Percentiles rank a stretch among this genome's conserved stretches.
Conservation (phyloP, 345 rosid species). For the Citrus cavaleriei region DNA sequence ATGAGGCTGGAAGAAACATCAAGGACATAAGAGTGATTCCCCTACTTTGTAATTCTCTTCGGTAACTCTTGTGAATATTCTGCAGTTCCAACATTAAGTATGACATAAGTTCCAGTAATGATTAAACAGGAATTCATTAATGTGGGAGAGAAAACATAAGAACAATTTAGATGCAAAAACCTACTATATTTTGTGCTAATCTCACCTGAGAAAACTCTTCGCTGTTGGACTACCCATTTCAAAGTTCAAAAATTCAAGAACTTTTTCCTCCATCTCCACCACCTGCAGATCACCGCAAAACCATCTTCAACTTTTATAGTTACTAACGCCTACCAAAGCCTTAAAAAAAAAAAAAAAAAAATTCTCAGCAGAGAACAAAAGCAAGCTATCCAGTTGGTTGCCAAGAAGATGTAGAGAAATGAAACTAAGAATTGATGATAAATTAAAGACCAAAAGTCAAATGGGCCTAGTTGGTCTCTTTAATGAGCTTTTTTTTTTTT, state of each 20-base stretch:
- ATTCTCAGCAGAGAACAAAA: neutral
- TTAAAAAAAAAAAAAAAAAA: neutral
- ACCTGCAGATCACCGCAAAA: conserved; percentile 35
- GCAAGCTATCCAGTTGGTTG: neutral
- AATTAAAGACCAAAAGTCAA: neutral
- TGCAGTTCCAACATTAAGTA: conserved; percentile 22
- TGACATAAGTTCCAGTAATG: neutral
- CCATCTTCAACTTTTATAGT: neutral
- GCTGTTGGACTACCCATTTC: conserved; percentile 62
- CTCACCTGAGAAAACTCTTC: conserved; percentile 53
- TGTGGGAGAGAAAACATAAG: neutral
- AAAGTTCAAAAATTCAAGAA: conserved; percentile 49
- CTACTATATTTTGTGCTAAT: neutral
- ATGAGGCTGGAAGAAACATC: neutral
- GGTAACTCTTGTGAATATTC: conserved; percentile 40
- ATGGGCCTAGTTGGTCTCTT: neutral
- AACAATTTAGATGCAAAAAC: neutral
- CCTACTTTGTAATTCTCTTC: conserved; percentile 45
- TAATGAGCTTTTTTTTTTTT: neutral
- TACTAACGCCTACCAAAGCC: neutral
- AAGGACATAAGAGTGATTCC: neutral
- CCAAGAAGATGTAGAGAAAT: neutral
- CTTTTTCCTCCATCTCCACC: conserved; percentile 52
- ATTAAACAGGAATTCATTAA: neutral
- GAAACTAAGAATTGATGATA: neutral